Base-by-base conservation (phyloP, 495 filamentous ascomycete genomes). In the Penicillium diatomitis region DNA sequence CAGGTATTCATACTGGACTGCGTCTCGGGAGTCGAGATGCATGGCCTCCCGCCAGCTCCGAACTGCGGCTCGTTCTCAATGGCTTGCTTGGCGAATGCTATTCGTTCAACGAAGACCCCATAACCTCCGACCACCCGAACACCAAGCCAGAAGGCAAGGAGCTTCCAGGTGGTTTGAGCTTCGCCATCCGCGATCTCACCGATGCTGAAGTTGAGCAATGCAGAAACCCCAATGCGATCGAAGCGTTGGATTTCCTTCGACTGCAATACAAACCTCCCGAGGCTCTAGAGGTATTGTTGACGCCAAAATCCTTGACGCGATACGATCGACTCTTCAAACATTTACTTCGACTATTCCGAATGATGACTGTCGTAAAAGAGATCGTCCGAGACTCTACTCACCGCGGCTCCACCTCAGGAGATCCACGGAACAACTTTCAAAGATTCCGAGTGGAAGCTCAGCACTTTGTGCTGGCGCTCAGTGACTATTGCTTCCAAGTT, bases 21-120 rank as follows among this genome's bases (percentile, higher is more conserved):
- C 83, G 86, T 7, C 66, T 96, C 2, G 86, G 84, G 6, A 81
- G 73, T 11, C 76, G 88, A 49, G 79, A 86, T 41, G 86, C 75
- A 29, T 96, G 91, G 92, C 91, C 91, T 28, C 91, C 92, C 6
- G 88, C 89, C 32, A 92, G 86, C 63, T 95, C 89, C 4, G 92
- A 98, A 57, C 70, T 98, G 31, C 81, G 88, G 1, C 73, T 96
- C 3, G 88, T 87, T 9, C 72, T 98, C 36, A 95, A 90, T 75
- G 91, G 88, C 0, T 75, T 96, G 8, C 72, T 98, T 8, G 79
- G 78, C 3, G 91, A 96, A 50, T 85, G 80, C 50, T 87, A 88
- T 50, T 57, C 68, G 60, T 51, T 63, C 50, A 44, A 62, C 41
- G 44, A 54, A 30, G 48, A 56, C 6, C 41, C 51, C 1, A 57